Evolutionary conservation across 2,329 filamentous ascomycete species (phyloP).

Genomic region (Myotisia sp.): DNA sequence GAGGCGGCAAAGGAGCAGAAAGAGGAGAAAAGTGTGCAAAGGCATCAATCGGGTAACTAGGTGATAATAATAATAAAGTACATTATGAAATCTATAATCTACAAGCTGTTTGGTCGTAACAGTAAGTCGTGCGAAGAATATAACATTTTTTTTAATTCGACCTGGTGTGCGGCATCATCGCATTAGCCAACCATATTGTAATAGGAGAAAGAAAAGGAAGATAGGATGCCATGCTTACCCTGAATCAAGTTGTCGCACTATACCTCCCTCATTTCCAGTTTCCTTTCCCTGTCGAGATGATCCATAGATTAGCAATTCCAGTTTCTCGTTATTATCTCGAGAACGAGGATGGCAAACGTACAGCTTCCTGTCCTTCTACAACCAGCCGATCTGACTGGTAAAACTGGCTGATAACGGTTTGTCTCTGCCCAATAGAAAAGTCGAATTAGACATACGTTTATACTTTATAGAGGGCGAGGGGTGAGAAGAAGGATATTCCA

Average conservation of each 20-base stretch:
- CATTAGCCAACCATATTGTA: background rate
- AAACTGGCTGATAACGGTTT: slow-evolving; percentile 90
- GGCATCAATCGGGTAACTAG: background rate
- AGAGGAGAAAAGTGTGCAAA: background rate
- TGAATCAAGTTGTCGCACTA: slow-evolving; percentile 60
- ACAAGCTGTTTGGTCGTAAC: background rate
- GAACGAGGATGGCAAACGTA: slow-evolving; percentile 36
- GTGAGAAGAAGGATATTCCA: background rate
- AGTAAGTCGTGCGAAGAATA: background rate
- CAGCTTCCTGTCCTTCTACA: slow-evolving; percentile 72
- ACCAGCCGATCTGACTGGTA: slow-evolving; percentile 85
- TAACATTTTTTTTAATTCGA: background rate
- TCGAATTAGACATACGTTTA: background rate
- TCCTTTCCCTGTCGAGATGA: slow-evolving; percentile 49
- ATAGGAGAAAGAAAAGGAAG: background rate
- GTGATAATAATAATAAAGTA: background rate
- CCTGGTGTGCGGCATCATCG: background rate
- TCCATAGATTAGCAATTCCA: background rate
- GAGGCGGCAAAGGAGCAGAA: background rate
- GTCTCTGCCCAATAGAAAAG: slow-evolving; percentile 47
- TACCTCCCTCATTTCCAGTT: slow-evolving; percentile 46
- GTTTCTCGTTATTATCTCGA: background rate
- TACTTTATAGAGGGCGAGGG: background rate
- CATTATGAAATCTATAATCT: slow-evolving; percentile 5
- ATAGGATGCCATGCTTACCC: slow-evolving; percentile 41